A percentile compares a stretch with the other conserved stretches of the same genome.
Evolutionary conservation across 768 basidiomycete species (phyloP).

Genomic region (Pulveroboletus frians): DNA sequence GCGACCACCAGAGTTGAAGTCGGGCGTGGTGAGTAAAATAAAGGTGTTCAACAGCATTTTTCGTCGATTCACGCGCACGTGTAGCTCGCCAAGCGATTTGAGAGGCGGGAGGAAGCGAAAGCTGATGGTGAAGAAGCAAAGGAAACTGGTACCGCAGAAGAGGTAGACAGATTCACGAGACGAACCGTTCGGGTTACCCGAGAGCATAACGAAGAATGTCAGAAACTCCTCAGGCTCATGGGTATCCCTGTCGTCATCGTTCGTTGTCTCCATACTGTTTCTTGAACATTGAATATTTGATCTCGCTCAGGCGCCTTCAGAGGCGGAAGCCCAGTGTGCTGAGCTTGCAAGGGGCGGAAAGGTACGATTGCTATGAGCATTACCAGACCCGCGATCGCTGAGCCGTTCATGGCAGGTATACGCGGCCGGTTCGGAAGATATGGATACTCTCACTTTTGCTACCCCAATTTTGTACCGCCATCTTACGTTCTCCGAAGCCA

Average conservation of each 20-base stretch:
- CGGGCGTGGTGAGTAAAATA: slow-evolving; percentile 75
- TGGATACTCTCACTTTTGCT: slow-evolving; percentile 97
- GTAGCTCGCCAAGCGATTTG: slow-evolving; percentile 95
- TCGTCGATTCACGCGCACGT: neutral
- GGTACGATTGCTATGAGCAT: slow-evolving; percentile 35
- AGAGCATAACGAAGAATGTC: slow-evolving; percentile 95
- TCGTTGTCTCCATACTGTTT: slow-evolving; percentile 26
- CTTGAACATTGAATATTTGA: slow-evolving; percentile 1
- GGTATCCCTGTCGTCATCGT: slow-evolving; percentile 95
- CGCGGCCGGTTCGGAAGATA: slow-evolving; percentile 97
- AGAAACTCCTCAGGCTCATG: slow-evolving; percentile 83
- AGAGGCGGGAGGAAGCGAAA: slow-evolving; percentile 85
- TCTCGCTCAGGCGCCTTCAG: slow-evolving; percentile 80
- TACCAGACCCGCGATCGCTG: neutral
- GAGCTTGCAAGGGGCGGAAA: slow-evolving; percentile 96
- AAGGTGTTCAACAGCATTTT: too few relatives aligned
- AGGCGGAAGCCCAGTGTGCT: slow-evolving; percentile 98
- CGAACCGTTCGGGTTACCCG: slow-evolving; percentile 92
- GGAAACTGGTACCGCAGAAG: slow-evolving; percentile 90
- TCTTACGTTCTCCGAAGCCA: slow-evolving; percentile 96
- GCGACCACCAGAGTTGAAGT: slow-evolving; percentile 95
- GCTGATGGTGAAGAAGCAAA: slow-evolving; percentile 95
- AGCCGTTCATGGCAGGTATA: slow-evolving; percentile 57
- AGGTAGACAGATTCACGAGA: slow-evolving; percentile 84
- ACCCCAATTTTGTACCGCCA: slow-evolving; percentile 90